Evolutionary conservation across 2,329 filamentous ascomycete genomes (phyloP).

Genomic region (Metarhizium robertsii): DNA sequence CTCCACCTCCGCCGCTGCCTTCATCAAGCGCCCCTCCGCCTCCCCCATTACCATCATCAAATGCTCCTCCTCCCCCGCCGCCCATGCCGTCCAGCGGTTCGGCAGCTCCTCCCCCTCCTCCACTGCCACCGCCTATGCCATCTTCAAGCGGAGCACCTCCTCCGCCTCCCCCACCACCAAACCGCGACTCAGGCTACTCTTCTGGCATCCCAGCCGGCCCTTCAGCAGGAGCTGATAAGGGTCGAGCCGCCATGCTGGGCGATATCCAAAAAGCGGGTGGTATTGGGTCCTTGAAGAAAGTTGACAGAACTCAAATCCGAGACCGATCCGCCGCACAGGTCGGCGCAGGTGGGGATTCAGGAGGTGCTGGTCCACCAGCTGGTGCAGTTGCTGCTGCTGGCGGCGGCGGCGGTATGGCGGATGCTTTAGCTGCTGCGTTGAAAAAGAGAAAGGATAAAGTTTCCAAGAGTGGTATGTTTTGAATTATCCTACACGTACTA

Average conservation of each 20-base stretch:
- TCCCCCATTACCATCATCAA: slow-evolving; percentile 44
- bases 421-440: slow-evolving; percentile 68
- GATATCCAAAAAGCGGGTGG: slow-evolving; percentile 64
- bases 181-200: slow-evolving; percentile 48
- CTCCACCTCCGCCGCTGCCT: slow-evolving; percentile 25
- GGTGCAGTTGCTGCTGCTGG: slow-evolving; percentile 42
- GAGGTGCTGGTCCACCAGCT: slow-evolving; percentile 41
- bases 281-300: slow-evolving; percentile 63
- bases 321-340: slow-evolving; percentile 61
- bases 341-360: slow-evolving; percentile 39
- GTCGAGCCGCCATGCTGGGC: slow-evolving; percentile 54
- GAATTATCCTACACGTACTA: neutral
- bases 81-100: slow-evolving; percentile 23
- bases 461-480: slow-evolving; percentile 78
- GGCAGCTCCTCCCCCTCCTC: slow-evolving; percentile 19
- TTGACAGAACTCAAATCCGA: slow-evolving; percentile 58
- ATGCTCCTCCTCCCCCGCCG: slow-evolving; percentile 4
- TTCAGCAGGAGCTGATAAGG: slow-evolving; percentile 31
- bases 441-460: slow-evolving; percentile 88
- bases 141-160: slow-evolving; percentile 18
- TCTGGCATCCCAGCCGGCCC: slow-evolving; percentile 40
- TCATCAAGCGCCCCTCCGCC: slow-evolving; percentile 29
- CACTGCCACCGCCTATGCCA: slow-evolving; percentile 27
- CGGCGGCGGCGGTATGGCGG: slow-evolving; percentile 64
- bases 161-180: slow-evolving; percentile 46